A percentile compares a stretch with the other conserved stretches of the same genome.
Evolutionary conservation across 2,329 filamentous ascomycete genomes (phyloP).

Genomic region (Elsinoe arachidis): DNA sequence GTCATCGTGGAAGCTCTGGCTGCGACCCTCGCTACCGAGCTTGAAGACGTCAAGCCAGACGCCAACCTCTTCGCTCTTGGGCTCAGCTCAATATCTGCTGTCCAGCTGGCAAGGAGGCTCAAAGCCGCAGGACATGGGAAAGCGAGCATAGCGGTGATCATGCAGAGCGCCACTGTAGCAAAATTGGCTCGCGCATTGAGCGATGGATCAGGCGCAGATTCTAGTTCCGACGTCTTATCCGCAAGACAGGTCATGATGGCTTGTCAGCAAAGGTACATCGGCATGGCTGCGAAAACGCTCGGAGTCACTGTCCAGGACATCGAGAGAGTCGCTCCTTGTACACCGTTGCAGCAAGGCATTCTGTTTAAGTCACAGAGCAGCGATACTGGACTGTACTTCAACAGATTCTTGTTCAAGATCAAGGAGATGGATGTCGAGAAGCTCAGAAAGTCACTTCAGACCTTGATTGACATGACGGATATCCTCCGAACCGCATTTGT

Average conservation of each 20-base stretch:
- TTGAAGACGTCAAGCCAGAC: conserved; percentile 39
- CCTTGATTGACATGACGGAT: conserved; percentile 44
- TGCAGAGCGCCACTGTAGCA: conserved; percentile 46
- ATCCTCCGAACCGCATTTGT: conserved; percentile 68
- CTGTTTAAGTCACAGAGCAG: conserved; percentile 59
- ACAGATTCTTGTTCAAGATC: conserved; percentile 58
- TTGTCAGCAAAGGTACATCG: conserved; percentile 53
- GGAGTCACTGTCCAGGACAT: conserved; percentile 45
- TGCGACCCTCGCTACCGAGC: conserved; percentile 41
- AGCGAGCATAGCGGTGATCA: conserved; percentile 57
- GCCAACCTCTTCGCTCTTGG: conserved; percentile 78
- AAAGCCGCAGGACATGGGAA: conserved; percentile 52
- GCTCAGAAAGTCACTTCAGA: conserved; percentile 51
- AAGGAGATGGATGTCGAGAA: conserved; percentile 35
- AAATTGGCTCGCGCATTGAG: conserved; percentile 32
- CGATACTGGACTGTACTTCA: conserved; percentile 60
- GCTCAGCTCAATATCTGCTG: conserved; percentile 77
- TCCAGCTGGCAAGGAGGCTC: conserved; percentile 58
- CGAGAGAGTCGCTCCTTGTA: conserved; percentile 72
- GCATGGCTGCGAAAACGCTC: conserved; percentile 46
- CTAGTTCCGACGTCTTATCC: conserved; percentile 32
- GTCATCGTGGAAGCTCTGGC: conserved; percentile 48
- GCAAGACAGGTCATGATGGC: conserved; percentile 55
- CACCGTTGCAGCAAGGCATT: conserved; percentile 78
- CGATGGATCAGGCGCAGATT: conserved; percentile 7